Base-by-base conservation (phyloP, 208 protist genomes). In the Trypanosoma grayi region DNA sequence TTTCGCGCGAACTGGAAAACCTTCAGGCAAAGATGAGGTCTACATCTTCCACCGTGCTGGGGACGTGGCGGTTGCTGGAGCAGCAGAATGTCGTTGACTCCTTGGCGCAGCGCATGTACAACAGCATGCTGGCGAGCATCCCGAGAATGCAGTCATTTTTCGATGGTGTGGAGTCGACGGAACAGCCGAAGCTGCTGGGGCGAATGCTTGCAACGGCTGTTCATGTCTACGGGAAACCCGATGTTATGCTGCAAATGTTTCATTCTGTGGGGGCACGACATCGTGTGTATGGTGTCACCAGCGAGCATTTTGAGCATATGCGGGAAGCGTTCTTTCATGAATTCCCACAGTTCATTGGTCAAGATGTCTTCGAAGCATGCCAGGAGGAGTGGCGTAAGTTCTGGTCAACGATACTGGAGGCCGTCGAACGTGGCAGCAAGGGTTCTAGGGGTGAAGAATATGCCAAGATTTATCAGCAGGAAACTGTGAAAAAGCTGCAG, bases 141-240 rank as follows among this genome's bases (percentile, higher is more conserved):
- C 65, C 77, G 8, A 67, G 66, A 1, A 54, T 85, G 27, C 73
- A 70, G 14, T 78, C 81, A 0, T 75, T 80, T 54, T 83, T 92
- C 43, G 85, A 82, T 67, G 75, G 74, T 44, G 73, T 89, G 14
- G 72, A 87, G 22, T 50, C 80, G 2, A 61, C 81, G 24, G 81
- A 92, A 47, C 85, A 92, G 65, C 70, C 79, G 2, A 70, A 60
- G 34, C 60, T 73, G 20, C 65, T 92, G 24, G 39, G 81, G 3
- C 81, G 77, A 40, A 89, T 88, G 79, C 50, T 87, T 1, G 73
- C 72, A 43, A 87, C 77, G 25, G 85, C 77, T 2, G 82, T 92
- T 10, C 72, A 85, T 60, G 78, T 88, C 16, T 89, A 81, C 46
- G 74, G 81, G 16, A 87, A 87, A 40, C 77, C 76, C 27, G 48